Conservation (phyloP, 164 flowering plant species). For the Annona cherimola region DNA sequence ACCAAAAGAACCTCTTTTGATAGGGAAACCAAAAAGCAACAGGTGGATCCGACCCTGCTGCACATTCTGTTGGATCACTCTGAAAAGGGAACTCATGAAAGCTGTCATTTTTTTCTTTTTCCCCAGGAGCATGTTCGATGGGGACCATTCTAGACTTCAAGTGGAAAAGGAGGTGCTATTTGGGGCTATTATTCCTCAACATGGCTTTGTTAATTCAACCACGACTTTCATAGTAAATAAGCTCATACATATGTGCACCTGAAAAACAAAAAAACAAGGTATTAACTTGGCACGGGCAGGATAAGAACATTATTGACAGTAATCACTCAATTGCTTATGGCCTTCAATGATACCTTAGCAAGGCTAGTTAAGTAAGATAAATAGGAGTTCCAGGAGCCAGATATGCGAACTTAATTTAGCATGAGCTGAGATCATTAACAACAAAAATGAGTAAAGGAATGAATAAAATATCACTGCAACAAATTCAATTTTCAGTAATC, state of each 20-base stretch:
- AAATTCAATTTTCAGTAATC: no score
- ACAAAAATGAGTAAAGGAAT: not conserved
- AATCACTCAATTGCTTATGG: not conserved
- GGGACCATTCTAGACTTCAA: no score
- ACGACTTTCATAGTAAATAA: not conserved
- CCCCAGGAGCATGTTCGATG: no score
- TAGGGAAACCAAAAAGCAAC: no score
- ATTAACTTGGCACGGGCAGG: not conserved
- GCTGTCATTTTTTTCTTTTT: no score
- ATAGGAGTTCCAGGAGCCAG: not conserved
- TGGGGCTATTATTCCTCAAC: no score
- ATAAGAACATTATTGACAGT: not conserved
- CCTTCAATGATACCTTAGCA: not conserved
- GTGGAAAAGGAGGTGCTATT: no score
- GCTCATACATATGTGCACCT: not conserved
- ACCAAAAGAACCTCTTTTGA: no score
- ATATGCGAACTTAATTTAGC: not conserved
- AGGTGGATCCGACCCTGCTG: no score
- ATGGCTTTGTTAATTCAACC: no score
- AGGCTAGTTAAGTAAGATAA: not conserved
- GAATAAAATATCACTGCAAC: not conserved
- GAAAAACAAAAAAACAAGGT: not conserved
- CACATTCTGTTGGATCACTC: no score
- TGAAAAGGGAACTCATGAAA: no score
- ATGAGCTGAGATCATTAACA: not conserved